Evolutionary conservation across 106 monocot genomes (phyloP), one percentile per base, ranked within the genome.

Genomic region (Acorus calamus): DNA sequence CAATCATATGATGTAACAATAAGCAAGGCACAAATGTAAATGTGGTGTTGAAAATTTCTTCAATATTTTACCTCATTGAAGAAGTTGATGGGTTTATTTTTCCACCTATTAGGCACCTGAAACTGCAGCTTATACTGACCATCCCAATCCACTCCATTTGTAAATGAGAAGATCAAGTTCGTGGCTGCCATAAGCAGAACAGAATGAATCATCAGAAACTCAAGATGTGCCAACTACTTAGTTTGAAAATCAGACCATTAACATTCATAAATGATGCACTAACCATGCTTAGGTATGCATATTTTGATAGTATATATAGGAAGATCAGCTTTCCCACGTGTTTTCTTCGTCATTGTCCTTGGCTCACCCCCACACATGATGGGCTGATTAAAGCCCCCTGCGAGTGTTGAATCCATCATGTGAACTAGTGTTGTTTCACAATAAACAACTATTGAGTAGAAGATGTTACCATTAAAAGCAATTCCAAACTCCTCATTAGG

Each of bases 321-420:
- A 60, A 79, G 78, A 75, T 89, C 94, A 66, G 89, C 86, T 69
- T 81, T 86, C 14, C 94, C 94, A 57, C 89, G 74, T 50, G 57
- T 74, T 77, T 81, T 86, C 55, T 11, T 73, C 48, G 74, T 84
- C 94, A 94, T 94, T 10, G 72, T 67, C 66, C 93, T 81, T 50
- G 89, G 93, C 55, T 94, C 93, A 53, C 84, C 79, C 44, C 86
- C 84, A 55, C 93, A 94, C 93, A 89, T 89, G 46, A 94, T 86
- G 5, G 93, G 93, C 71, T 94, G 93, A 69, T 89, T 89, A 64
- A 94, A 94, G n/a, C 89, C 94, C 9, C 94, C 93, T 93, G 53
- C 28, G 79, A 62, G 42, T 55, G 53, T 47, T 59, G 8, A 9
- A 53, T 28, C 28, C 28, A 28, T 28, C 28, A 1, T 28, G 28